A percentile compares a stretch with the other conserved stretches of the same genome.
Evolutionary conservation across 306 rosid genomes (phyloP).

Genomic region (Hylodesmum podocarpum): DNA sequence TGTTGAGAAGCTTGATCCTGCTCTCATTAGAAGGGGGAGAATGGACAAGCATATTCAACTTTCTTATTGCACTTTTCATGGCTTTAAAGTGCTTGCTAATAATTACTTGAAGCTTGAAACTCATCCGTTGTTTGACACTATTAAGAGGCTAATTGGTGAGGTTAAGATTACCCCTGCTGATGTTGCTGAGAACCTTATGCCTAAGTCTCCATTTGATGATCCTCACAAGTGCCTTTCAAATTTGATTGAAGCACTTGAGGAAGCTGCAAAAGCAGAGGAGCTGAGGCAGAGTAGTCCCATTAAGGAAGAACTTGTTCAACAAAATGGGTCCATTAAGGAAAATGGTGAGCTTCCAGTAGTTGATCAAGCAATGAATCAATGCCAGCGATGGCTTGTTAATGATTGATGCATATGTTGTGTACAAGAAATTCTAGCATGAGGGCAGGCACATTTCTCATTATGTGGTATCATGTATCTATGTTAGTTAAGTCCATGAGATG

Average conservation of each 20-base stretch:
- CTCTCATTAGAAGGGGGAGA: conserved; percentile 79
- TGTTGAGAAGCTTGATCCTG: conserved; percentile 90
- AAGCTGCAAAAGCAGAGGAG: conserved; percentile 37
- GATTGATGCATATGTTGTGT: neutral
- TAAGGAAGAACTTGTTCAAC: conserved; percentile 31
- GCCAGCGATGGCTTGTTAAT: conserved; percentile 5
- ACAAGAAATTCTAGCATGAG: conserved; percentile 7
- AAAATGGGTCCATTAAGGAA: conserved; percentile 32
- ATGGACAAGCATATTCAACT: conserved; percentile 90
- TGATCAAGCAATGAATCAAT: conserved; percentile 14
- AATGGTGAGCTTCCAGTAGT: conserved; percentile 22
- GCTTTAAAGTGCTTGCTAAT: conserved; percentile 71
- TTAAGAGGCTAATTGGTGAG: conserved; percentile 46
- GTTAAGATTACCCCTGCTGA: conserved; percentile 74
- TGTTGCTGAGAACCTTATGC: conserved; percentile 93
- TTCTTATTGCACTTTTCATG: conserved; percentile 70
- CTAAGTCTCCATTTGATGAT: conserved; percentile 66
- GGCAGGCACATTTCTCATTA: conserved; percentile 26
- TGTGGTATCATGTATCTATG: conserved; percentile 17
- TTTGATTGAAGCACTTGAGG: conserved; percentile 60
- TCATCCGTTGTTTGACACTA: conserved; percentile 56
- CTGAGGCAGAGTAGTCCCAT: conserved; percentile 28
- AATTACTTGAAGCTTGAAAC: conserved; percentile 60
- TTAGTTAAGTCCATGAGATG: neutral
- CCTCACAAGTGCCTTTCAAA: conserved; percentile 56